Conservation (phyloP, 2,329 filamentous ascomycete species). For the Microdochium bolleyi region DNA sequence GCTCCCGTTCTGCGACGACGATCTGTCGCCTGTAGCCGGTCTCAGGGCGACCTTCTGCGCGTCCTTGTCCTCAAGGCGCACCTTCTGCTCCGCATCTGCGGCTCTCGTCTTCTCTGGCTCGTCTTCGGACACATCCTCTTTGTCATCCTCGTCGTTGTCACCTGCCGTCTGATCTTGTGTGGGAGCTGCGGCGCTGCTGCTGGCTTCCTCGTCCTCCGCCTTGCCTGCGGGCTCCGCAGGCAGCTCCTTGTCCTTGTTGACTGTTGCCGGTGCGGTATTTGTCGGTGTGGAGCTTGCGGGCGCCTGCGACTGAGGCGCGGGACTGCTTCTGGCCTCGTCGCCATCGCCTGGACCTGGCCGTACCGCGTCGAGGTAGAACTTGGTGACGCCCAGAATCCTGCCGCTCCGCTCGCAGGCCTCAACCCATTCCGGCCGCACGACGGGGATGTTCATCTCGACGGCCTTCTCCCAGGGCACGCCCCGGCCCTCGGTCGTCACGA, state of each 20-base stretch:
- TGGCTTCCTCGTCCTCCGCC: constrained; percentile 5
- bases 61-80: constrained; percentile 45
- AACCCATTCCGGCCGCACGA: constrained; percentile 94
- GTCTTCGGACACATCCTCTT: constrained; percentile 14
- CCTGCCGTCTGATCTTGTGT: constrained; percentile 5
- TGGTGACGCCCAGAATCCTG: constrained; percentile 85
- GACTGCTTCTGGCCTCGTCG: constrained; percentile 11
- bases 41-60: constrained; percentile 44
- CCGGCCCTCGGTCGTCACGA: constrained; percentile 89
- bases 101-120: constrained; percentile 21
- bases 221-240: constrained; percentile 11
- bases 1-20: constrained; percentile 9
- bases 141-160: constrained; percentile 12
- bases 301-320: constrained; percentile 9
- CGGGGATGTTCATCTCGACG: constrained; percentile 94
- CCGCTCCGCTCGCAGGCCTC: constrained; percentile 93
- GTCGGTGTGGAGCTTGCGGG: constrained; percentile 16
- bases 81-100: constrained; percentile 41
- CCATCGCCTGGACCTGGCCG: constrained; percentile 33
- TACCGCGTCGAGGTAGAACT: constrained; percentile 87
- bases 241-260: constrained; percentile 16
- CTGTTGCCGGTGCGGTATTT: constrained; percentile 2
- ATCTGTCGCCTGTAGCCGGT: constrained; percentile 20
- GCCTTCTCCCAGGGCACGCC: constrained; percentile 93
- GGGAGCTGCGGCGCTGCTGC: constrained; percentile 3